These are phyloP conservation scores for Apodospora peruviana DNA, from an alignment of 495 filamentous ascomycete genomes.

Conservation along the genomic window DNA sequence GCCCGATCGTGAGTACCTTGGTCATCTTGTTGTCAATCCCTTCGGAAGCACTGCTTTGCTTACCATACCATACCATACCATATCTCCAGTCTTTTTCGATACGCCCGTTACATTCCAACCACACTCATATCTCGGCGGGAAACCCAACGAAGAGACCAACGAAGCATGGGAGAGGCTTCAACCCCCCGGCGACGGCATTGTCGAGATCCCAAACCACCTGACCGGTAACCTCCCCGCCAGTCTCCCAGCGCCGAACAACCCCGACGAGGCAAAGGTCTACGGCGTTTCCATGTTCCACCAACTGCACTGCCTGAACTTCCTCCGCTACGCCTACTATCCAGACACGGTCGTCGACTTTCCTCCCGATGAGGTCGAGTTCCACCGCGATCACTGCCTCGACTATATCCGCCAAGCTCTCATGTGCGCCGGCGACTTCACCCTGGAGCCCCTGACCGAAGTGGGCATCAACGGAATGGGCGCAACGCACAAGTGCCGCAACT, in stretches of 20 bases:
- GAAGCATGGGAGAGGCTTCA: conserved; percentile 4
- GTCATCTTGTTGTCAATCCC: too few relatives aligned
- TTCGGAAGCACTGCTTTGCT: too few relatives aligned
- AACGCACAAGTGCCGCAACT: conserved; percentile 6
- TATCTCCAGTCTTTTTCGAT: background rate
- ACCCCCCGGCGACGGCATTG: conserved; percentile 6
- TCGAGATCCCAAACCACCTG: conserved; percentile 3
- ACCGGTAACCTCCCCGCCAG: background rate
- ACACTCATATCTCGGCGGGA: conserved; percentile 1
- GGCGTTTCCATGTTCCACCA: conserved; percentile 20
- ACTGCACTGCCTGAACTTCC: conserved; percentile 16
- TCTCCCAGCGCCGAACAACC: conserved; percentile 3
- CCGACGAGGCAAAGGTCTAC: conserved; percentile 3
- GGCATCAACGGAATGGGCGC: conserved; percentile 4
- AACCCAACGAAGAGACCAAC: background rate
- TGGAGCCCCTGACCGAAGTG: conserved; percentile 4
- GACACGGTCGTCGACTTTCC: background rate
- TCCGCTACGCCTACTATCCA: conserved; percentile 7
- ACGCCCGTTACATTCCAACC: conserved; percentile 2
- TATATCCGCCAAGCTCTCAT: conserved; percentile 17
- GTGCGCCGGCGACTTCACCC: conserved; percentile 24
- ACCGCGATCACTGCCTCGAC: conserved; percentile 22
- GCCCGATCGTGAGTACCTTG: conserved; percentile 3
- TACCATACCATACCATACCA: background rate
- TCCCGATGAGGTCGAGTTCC: background rate